Evolutionary conservation across 2,329 filamentous ascomycete species (phyloP).

Genomic region (Scedosporium boydii): DNA sequence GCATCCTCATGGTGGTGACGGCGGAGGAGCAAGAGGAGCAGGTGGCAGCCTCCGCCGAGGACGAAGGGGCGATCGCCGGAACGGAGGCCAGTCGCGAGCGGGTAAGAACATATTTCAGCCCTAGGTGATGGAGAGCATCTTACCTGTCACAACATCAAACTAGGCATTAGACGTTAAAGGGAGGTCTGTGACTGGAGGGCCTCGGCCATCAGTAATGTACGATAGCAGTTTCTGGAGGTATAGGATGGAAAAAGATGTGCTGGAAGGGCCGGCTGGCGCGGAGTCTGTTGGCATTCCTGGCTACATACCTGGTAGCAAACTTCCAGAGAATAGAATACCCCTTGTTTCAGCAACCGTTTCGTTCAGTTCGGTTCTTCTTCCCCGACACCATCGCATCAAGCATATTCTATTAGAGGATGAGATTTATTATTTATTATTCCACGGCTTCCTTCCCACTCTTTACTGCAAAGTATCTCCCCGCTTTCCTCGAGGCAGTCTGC

Average conservation of each 20-base stretch:
- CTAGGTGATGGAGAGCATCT: slow-evolving; percentile 8
- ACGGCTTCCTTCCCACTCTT: slow-evolving; percentile 35
- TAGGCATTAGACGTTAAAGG: slow-evolving; percentile 7
- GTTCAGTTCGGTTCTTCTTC: neutral
- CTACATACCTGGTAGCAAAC: neutral
- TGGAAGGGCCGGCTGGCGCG: neutral
- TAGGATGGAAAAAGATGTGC: neutral
- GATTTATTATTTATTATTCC: slow-evolving; percentile 7
- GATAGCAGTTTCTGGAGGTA: neutral
- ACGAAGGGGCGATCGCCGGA: neutral
- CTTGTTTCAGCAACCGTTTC: neutral
- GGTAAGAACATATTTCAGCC: slow-evolving; percentile 7
- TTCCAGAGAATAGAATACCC: neutral
- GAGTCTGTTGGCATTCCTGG: neutral
- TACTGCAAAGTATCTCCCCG: slow-evolving; percentile 70
- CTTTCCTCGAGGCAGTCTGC: slow-evolving; percentile 52
- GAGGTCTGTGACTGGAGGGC: neutral
- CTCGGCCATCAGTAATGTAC: slow-evolving; percentile 1
- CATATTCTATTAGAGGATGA: neutral
- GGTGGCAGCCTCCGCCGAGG: neutral
- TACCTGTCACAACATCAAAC: slow-evolving; percentile 8
- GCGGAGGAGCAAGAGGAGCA: neutral
- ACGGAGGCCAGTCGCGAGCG: neutral
- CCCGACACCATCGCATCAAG: neutral
- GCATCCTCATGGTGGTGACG: too few species aligned